Conservation (phyloP, 768 basidiomycete species). For the Naganishia onofrii region DNA sequence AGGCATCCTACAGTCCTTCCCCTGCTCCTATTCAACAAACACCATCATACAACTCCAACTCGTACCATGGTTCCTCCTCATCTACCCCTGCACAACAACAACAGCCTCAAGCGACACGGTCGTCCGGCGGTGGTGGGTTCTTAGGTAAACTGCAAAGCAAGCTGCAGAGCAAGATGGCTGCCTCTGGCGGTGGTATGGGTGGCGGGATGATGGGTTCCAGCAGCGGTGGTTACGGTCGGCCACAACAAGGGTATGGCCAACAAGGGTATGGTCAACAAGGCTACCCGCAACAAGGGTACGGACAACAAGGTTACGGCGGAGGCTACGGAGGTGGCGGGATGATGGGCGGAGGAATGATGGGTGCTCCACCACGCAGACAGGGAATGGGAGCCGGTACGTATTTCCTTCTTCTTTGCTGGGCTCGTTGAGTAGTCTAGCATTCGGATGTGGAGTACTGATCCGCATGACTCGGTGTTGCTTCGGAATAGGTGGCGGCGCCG, state of each 20-base stretch:
- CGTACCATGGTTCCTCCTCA: background rate
- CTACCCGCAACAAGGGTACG: background rate
- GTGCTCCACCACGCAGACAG: slow-evolving; percentile 2
- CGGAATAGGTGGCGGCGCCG: slow-evolving; percentile 22
- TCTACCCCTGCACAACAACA: background rate
- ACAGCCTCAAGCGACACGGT: background rate
- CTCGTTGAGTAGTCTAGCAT: too few relatives aligned
- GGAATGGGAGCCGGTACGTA: slow-evolving; percentile 23
- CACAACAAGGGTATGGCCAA: slow-evolving; percentile 22
- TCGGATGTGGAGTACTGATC: too few relatives aligned
- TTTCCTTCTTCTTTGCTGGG: background rate
- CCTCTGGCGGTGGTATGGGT: background rate
- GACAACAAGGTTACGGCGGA: background rate
- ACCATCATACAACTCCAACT: background rate
- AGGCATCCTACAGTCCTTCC: slow-evolving; percentile 17
- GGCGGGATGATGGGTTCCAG: slow-evolving; percentile 23
- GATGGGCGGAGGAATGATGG: slow-evolving; percentile 18
- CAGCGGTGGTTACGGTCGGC: background rate
- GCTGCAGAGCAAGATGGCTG: slow-evolving; percentile 4
- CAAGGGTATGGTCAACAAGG: slow-evolving; percentile 19
- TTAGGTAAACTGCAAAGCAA: slow-evolving; percentile 22
- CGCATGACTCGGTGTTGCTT: background rate
- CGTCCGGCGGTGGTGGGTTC: slow-evolving; percentile 20
- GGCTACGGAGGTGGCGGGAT: slow-evolving; percentile 9
- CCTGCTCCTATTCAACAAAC: slow-evolving; percentile 1